Evolutionary conservation across 108 stramenopile genomes (phyloP).

Genomic region (Nitzschia sp.): DNA sequence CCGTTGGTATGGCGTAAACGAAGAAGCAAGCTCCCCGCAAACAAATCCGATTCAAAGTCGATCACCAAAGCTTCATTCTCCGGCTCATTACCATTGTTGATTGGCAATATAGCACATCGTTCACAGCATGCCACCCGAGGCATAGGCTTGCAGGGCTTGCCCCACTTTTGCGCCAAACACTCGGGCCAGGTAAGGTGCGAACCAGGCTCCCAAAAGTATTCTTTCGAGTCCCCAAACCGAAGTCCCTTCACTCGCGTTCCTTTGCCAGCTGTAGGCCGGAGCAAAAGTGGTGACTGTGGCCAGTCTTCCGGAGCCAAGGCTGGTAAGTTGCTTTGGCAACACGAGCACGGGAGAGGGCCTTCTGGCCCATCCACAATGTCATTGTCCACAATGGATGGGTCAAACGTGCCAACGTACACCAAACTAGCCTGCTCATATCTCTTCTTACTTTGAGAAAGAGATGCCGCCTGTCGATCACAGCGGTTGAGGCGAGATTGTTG

Average conservation of each 20-base stretch:
- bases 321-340: constrained; percentile 11
- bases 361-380: not conserved
- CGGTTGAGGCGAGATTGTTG: constrained; percentile 37
- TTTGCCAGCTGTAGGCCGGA: constrained; percentile 61
- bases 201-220: constrained; percentile 43
- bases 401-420: constrained; percentile 49
- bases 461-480: constrained; percentile 4
- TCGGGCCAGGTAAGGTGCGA: constrained; percentile 31
- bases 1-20: constrained; percentile 49
- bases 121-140: constrained; percentile 35
- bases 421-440: constrained; percentile 37
- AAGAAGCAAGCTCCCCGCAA: constrained; percentile 69
- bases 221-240: constrained; percentile 44
- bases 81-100: constrained; percentile 77
- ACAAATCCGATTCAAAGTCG: constrained; percentile 75
- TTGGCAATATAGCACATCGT: constrained; percentile 56
- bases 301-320: constrained; percentile 41
- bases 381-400: constrained; percentile 23
- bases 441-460: constrained; percentile 17
- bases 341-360: constrained; percentile 22
- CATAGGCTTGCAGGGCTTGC: constrained; percentile 9
- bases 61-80: constrained; percentile 57
- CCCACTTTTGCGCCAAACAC: constrained; percentile 27
- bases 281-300: constrained; percentile 63
- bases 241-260: constrained; percentile 60